These are phyloP conservation scores for Planoprotostelium fungivorum DNA, from an alignment of 78 protist genomes.

Conservation along the genomic window DNA sequence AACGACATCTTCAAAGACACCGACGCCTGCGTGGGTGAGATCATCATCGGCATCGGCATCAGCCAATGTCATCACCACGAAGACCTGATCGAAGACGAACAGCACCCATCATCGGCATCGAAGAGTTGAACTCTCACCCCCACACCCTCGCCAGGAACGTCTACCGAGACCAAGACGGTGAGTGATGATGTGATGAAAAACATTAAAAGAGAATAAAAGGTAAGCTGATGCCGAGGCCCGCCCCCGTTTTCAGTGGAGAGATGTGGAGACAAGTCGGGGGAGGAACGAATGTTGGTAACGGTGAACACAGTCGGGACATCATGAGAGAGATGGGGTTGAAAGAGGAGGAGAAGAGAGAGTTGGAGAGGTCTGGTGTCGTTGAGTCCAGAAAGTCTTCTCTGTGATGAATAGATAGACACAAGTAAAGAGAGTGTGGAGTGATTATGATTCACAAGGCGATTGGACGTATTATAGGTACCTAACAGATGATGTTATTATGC, in stretches of 20 bases:
- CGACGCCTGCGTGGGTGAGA: constrained; percentile 67
- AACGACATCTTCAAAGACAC: constrained; percentile 22
- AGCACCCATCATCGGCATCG: constrained; percentile 21
- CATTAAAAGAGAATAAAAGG: not conserved
- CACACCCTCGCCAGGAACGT: not conserved
- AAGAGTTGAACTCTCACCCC: constrained; percentile 17
- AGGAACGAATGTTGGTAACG: not conserved
- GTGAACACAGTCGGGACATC: not conserved
- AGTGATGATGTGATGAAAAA: not conserved
- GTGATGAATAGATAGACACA: too few species aligned
- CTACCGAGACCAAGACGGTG: not conserved
- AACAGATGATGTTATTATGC: too few species aligned
- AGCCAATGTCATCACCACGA: too few species aligned
- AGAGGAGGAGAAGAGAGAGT: not conserved
- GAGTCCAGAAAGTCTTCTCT: not conserved
- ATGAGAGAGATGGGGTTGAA: not conserved
- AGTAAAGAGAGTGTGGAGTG: too few species aligned
- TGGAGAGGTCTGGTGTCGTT: not conserved
- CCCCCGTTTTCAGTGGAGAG: not conserved
- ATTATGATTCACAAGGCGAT: too few species aligned
- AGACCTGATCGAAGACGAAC: not conserved
- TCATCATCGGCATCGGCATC: constrained; percentile 13
- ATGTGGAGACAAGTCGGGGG: not conserved
- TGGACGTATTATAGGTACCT: too few species aligned
- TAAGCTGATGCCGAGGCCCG: not conserved